A percentile compares a stretch with the other conserved stretches of the same genome.
Evolutionary conservation across 129 eudicot genomes (phyloP).

Genomic region (Smallanthus sonchifolius): DNA sequence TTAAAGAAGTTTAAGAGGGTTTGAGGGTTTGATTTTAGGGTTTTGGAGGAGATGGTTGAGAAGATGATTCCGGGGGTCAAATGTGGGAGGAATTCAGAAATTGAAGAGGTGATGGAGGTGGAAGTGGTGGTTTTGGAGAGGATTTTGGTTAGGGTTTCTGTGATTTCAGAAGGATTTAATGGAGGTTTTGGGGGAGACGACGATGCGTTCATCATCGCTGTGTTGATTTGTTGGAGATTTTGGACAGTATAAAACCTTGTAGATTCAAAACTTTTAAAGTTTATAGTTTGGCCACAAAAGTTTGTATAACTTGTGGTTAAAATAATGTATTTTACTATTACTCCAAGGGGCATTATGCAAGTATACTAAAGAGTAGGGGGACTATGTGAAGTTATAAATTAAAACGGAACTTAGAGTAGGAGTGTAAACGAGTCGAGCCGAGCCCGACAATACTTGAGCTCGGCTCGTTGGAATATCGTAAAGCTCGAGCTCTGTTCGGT

Average conservation of each 20-base stretch:
- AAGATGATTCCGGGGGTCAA: conserved; percentile 48
- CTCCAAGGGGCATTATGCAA: no score
- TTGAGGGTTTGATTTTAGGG: conserved; percentile 52
- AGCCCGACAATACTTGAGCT: not conserved
- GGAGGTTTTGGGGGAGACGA: conserved; percentile 23
- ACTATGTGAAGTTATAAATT: no score
- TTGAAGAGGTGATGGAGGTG: conserved; percentile 15
- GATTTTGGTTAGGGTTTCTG: conserved; percentile 33
- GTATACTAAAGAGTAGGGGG: no score
- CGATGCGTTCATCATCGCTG: conserved; percentile 14
- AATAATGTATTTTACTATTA: no score
- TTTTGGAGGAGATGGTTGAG: conserved; percentile 52
- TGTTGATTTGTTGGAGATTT: not conserved
- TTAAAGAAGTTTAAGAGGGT: conserved; percentile 49
- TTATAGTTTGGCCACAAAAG: no score
- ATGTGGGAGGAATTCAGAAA: conserved; percentile 46
- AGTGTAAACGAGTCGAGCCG: not conserved
- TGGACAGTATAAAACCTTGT: not conserved
- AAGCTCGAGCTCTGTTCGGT: not conserved
- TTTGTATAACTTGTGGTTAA: no score
- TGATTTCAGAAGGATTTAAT: conserved; percentile 32
- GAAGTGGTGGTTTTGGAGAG: conserved; percentile 22
- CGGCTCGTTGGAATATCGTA: not conserved
- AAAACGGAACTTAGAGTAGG: no score
- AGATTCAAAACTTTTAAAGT: no score